Base-by-base conservation (phyloP, 1,284 basidiomycete genomes). In the Xanthoconium separans region DNA sequence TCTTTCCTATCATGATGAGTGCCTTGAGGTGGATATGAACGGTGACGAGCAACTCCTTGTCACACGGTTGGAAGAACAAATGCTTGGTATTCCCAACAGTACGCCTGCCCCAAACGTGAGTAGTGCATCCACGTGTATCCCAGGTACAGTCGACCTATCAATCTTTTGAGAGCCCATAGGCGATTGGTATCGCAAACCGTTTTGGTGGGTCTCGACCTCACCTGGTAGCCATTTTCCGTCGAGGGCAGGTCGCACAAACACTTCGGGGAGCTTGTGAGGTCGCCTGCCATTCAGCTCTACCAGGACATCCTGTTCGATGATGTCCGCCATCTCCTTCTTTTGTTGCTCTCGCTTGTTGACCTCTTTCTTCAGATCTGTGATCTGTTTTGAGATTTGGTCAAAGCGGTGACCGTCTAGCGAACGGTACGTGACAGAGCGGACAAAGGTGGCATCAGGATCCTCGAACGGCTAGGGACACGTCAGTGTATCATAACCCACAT, bases 1-100 rank as follows among this genome's bases (percentile, higher is more conserved):
- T 96, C 81, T 99, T 99, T 59, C 97, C 96, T 62, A 99, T 91
- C 83, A 99, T 95, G 72, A 99, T 99, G 4, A 97, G 97, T 2
- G 94, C 85, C 73, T 88, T 97, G 57, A 99, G 81, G 70, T 99
- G 93, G 51, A 98, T 75, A 70, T 99, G 97, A 33, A 98, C 84
- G 56, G 99, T 89, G 49, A 98, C 96, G 56, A 98, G 82, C 44
- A 99, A 77, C 72, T 99, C 97, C 64, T 94, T 89, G 63, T 99
- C 97, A 68, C 96, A 98, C 7, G 97, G 95, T 70, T 98, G 97
- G 84, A 98, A 99, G 77, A 99, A 98, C 24, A 99, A 78, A 72
- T 99, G 97, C 74, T 97, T 98, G 77, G 99, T 90, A 72, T 99
- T 99, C 76, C 85, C 90, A 98, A 99, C 13, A 98, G 79, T 20